Conservation (phyloP, 345 rosid species). For the Salix exigua region DNA sequence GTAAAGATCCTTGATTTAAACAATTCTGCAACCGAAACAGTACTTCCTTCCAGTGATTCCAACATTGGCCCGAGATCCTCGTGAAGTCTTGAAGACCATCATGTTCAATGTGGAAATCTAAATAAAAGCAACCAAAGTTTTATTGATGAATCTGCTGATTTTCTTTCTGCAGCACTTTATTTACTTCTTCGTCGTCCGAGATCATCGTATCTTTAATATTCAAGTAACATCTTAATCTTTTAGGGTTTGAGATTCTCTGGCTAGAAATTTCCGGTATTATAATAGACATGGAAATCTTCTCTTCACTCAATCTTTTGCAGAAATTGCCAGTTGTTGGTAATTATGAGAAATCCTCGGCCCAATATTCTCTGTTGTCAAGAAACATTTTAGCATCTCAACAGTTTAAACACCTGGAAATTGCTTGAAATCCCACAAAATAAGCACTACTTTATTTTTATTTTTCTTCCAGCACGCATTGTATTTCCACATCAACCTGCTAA, state of each 20-base stretch:
- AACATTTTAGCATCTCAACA: too few relatives aligned
- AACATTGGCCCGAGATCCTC: conserved; percentile 17
- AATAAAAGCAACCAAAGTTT: too few relatives aligned
- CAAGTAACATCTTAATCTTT: not conserved
- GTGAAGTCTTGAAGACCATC: too few relatives aligned
- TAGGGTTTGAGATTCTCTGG: not conserved
- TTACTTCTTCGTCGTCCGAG: not conserved
- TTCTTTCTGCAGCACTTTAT: not conserved
- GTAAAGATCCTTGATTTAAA: conserved; percentile 13
- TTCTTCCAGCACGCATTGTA: too few relatives aligned
- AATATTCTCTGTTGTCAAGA: too few relatives aligned
- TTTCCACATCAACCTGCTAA: too few relatives aligned
- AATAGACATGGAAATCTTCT: not conserved
- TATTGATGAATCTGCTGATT: not conserved
- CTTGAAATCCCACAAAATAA: too few relatives aligned
- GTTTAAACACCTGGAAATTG: too few relatives aligned
- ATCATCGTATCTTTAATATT: not conserved
- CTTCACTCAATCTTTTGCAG: not conserved
- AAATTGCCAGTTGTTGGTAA: too few relatives aligned
- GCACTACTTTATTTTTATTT: too few relatives aligned
- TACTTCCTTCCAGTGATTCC: conserved; percentile 36
- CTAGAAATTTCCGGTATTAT: not conserved
- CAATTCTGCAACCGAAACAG: conserved; percentile 29
- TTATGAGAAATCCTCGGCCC: too few relatives aligned
- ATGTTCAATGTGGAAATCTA: too few relatives aligned